A percentile compares a stretch with the other conserved stretches of the same genome.
phyloP scores from a whole-genome alignment of 2,329 filamentous ascomycete genomes.

The Triangularia verruculosa region DNA sequence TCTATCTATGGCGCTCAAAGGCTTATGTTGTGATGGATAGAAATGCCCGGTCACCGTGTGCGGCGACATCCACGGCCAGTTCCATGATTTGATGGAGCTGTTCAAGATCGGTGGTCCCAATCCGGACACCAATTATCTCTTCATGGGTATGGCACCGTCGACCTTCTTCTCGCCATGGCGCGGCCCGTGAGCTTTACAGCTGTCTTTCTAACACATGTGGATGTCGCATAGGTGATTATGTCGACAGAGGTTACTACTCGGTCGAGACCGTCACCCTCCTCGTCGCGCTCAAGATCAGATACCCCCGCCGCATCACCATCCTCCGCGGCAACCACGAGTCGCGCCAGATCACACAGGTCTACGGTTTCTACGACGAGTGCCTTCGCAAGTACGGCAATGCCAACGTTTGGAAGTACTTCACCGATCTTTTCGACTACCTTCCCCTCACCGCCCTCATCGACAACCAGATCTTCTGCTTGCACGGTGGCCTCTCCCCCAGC shows the following conservation, averaged over 20 bases:
- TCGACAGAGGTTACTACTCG: slow-evolving; percentile 98
- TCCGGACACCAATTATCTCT: slow-evolving; percentile 98
- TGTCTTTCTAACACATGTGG: slow-evolving; percentile 18
- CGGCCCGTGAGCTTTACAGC: not conserved
- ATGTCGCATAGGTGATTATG: slow-evolving; percentile 74
- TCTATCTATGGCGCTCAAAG: not conserved
- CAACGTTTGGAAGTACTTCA: slow-evolving; percentile 99
- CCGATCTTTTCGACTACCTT: slow-evolving; percentile 97
- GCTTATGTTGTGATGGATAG: slow-evolving; percentile 44
- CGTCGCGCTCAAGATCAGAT: slow-evolving; percentile 95
- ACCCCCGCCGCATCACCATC: slow-evolving; percentile 96
- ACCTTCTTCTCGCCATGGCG: slow-evolving; percentile 20
- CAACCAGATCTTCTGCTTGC: slow-evolving; percentile 98
- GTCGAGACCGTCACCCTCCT: slow-evolving; percentile 97
- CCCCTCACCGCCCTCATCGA: slow-evolving; percentile 96
- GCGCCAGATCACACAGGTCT: slow-evolving; percentile 97
- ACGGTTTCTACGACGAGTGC: slow-evolving; percentile 99
- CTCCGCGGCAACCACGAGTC: slow-evolving; percentile 99
- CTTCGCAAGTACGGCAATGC: slow-evolving; percentile 98
- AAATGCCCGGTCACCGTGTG: slow-evolving; percentile 99
- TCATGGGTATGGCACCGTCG: slow-evolving; percentile 72
- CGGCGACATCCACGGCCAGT: slow-evolving; percentile 98
- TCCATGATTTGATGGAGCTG: slow-evolving; percentile 98
- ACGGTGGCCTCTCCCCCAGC: slow-evolving; percentile 93
- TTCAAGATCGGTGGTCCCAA: slow-evolving; percentile 99